These are phyloP conservation scores for Monosporascus sp. DNA, from an alignment of 2,329 filamentous ascomycete genomes.

Conservation along the genomic window DNA sequence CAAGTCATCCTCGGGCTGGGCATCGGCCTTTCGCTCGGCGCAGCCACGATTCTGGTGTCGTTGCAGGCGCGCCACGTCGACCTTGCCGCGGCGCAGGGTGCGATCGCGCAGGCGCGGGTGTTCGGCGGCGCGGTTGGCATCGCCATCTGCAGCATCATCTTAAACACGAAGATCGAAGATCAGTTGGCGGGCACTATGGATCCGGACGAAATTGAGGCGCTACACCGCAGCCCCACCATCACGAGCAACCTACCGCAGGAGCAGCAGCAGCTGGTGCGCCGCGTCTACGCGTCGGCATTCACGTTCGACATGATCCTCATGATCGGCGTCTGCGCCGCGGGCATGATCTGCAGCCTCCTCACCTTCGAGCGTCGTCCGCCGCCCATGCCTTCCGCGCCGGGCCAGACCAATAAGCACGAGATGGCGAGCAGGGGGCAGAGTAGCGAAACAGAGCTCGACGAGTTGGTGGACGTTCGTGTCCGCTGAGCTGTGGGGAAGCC, in stretches of 20 bases:
- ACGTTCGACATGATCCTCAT: constrained; percentile 41
- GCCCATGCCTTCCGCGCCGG: constrained; percentile 18
- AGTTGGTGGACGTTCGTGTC: constrained; percentile 10
- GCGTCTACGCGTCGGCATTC: constrained; percentile 42
- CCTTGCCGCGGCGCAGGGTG: constrained; percentile 53
- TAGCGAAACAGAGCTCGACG: constrained; percentile 26
- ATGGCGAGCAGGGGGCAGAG: constrained; percentile 16
- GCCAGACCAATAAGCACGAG: constrained; percentile 19
- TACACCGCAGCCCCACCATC: constrained; percentile 40
- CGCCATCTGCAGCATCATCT: constrained; percentile 53
- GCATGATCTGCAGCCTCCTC: constrained; percentile 38
- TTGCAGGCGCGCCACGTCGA: constrained; percentile 44
- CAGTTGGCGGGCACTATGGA: constrained; percentile 32
- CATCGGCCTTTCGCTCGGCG: constrained; percentile 52
- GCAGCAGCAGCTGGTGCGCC: constrained; percentile 30
- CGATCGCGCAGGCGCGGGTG: constrained; percentile 54
- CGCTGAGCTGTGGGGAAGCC: neutral
- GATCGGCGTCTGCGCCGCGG: constrained; percentile 37
- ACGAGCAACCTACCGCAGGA: constrained; percentile 29
- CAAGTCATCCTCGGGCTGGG: constrained; percentile 54
- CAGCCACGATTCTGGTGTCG: constrained; percentile 53
- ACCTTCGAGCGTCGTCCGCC: constrained; percentile 38
- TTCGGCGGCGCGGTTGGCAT: constrained; percentile 56
- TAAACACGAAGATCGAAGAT: constrained; percentile 40
- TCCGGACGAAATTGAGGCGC: constrained; percentile 31